A percentile compares a stretch with the other conserved stretches of the same genome.
Evolutionary conservation across 225 moss, liverwort and hornwort genomes (phyloP).

Genomic region (Bryum argenteum): DNA sequence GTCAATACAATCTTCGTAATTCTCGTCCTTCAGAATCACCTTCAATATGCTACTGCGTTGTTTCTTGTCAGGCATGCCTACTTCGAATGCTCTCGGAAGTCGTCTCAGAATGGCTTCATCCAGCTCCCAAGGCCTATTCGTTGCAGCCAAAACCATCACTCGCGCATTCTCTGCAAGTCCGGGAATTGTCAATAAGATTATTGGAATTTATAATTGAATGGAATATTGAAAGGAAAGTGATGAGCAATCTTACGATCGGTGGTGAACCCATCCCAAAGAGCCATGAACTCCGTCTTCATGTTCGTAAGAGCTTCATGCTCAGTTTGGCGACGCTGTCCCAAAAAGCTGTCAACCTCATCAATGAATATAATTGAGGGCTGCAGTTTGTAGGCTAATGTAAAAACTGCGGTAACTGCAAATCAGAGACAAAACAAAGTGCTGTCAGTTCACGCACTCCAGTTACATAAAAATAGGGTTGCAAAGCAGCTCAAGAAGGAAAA

Average conservation of each 20-base stretch:
- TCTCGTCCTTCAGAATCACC: constrained; percentile 73
- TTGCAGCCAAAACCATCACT: constrained; percentile 90
- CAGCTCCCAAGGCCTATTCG: constrained; percentile 89
- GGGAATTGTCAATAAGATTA: neutral
- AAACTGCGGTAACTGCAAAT: constrained; percentile 74
- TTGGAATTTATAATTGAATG: neutral
- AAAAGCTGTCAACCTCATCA: constrained; percentile 95
- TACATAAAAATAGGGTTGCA: neutral
- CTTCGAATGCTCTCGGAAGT: constrained; percentile 67
- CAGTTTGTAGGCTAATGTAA: constrained; percentile 82
- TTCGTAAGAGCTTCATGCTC: constrained; percentile 94
- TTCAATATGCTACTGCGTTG: constrained; percentile 77
- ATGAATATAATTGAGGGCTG: constrained; percentile 89
- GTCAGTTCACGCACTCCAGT: neutral
- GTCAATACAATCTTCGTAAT: constrained; percentile 61
- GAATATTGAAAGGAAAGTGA: neutral
- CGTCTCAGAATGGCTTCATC: constrained; percentile 93
- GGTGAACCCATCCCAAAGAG: constrained; percentile 91
- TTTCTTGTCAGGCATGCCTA: constrained; percentile 76
- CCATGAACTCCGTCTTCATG: constrained; percentile 96
- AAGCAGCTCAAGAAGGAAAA: neutral
- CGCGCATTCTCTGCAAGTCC: constrained; percentile 55
- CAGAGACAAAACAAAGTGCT: constrained; percentile 8
- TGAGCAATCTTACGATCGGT: constrained; percentile 62
- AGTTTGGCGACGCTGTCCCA: constrained; percentile 84